These are phyloP conservation scores for Fusarium nematophilum DNA, from an alignment of 2,329 filamentous ascomycete genomes.

Conservation along the genomic window DNA sequence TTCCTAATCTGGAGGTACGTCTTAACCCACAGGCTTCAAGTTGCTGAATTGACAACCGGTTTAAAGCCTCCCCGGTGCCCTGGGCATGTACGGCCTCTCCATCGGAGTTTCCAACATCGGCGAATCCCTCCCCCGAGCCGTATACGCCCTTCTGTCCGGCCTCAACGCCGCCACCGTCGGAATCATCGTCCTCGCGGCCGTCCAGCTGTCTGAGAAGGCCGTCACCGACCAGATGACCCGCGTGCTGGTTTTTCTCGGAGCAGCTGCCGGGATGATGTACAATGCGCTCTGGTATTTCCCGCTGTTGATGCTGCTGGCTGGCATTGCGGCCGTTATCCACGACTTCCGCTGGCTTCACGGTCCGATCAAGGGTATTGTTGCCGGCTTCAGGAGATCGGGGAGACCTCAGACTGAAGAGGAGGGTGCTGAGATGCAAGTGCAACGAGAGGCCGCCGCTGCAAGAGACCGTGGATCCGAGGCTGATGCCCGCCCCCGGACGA, in stretches of 20 bases:
- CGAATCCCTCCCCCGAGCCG: constrained; percentile 67
- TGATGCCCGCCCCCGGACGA: too few species aligned
- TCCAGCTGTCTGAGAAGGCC: constrained; percentile 74
- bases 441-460: too few species aligned
- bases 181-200: constrained; percentile 76
- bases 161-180: constrained; percentile 79
- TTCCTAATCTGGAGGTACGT: constrained; percentile 73
- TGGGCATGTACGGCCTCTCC: constrained; percentile 76
- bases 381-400: constrained; percentile 1
- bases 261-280: constrained; percentile 74
- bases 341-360: constrained; percentile 65
- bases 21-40: constrained; percentile 31
- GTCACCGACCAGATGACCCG: constrained; percentile 73
- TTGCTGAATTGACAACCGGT: constrained; percentile 39
- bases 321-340: constrained; percentile 63
- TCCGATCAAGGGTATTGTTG: constrained; percentile 4
- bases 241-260: constrained; percentile 72
- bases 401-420: constrained; percentile 4
- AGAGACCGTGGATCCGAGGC: too few species aligned
- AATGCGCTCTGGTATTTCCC: constrained; percentile 83
- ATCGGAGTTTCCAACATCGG: constrained; percentile 72
- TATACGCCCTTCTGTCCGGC: constrained; percentile 77
- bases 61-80: constrained; percentile 70
- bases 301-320: constrained; percentile 67
- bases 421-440: constrained; percentile 14